Percentiles rank a stretch among this genome's conserved stretches.
Conservation (phyloP, 2,329 filamentous ascomycete genomes). For the Pseudocercospora musae region DNA sequence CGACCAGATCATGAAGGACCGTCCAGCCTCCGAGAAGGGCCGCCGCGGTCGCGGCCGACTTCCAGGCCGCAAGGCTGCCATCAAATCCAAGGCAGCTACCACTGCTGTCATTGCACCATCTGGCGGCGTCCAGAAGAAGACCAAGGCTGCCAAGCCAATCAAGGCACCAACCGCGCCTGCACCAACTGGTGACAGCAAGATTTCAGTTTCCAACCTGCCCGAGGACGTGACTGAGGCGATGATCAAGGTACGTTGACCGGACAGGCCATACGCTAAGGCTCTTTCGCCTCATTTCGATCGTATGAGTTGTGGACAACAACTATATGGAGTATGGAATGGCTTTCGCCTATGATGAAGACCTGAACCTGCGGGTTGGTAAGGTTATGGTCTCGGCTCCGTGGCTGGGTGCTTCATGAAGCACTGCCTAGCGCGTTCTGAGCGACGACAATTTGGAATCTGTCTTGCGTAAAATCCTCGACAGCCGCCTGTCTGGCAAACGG, state of each 20-base stretch:
- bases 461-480: slow-evolving; percentile 21
- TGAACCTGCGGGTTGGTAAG: slow-evolving; percentile 6
- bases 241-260: slow-evolving; percentile 99
- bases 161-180: slow-evolving; percentile 59
- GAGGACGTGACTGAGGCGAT: slow-evolving; percentile 93
- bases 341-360: slow-evolving; percentile 9
- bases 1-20: slow-evolving; percentile 90
- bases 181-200: slow-evolving; percentile 73
- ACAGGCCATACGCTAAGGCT: slow-evolving; percentile 44
- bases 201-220: slow-evolving; percentile 98
- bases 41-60: slow-evolving; percentile 43
- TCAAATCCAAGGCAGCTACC: slow-evolving; percentile 48
- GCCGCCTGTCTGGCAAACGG: slow-evolving; percentile 32
- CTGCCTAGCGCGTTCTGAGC: slow-evolving; percentile 6
- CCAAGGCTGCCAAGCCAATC: slow-evolving; percentile 53
- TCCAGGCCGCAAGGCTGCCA: slow-evolving; percentile 48
- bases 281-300: slow-evolving; percentile 31
- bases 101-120: slow-evolving; percentile 59
- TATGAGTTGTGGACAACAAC: slow-evolving; percentile 14
- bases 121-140: slow-evolving; percentile 77
- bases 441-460: slow-evolving; percentile 7
- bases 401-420: slow-evolving; percentile 22
- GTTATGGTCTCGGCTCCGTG: slow-evolving; percentile 15
- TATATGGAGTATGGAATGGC: slow-evolving; percentile 8
- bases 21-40: slow-evolving; percentile 47